These are phyloP conservation scores for Alternaria tenuissima DNA, from an alignment of 2,329 filamentous ascomycete genomes.

Conservation along the genomic window DNA sequence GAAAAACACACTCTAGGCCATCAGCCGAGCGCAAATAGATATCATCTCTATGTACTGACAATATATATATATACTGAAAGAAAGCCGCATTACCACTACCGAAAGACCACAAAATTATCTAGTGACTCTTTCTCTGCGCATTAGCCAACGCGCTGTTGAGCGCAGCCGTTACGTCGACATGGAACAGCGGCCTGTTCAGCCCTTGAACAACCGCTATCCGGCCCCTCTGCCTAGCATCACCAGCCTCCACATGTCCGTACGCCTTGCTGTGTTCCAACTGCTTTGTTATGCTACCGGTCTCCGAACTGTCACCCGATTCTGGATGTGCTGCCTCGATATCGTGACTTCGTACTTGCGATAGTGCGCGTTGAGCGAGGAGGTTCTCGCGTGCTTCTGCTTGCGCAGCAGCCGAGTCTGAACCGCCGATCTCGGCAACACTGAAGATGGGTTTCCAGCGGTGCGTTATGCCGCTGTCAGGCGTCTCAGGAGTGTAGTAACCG, in stretches of 20 bases:
- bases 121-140: slow-evolving; percentile 57
- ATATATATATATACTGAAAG: slow-evolving; percentile 3
- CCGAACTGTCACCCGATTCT: slow-evolving; percentile 24
- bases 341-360: slow-evolving; percentile 60
- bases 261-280: slow-evolving; percentile 43
- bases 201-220: slow-evolving; percentile 74
- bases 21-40: slow-evolving; percentile 2
- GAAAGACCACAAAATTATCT: not conserved
- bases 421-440: slow-evolving; percentile 88
- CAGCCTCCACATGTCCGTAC: slow-evolving; percentile 31
- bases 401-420: slow-evolving; percentile 74
- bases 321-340: slow-evolving; percentile 30
- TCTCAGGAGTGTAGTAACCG: slow-evolving; percentile 73
- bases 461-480: slow-evolving; percentile 61
- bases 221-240: slow-evolving; percentile 47
- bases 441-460: slow-evolving; percentile 91
- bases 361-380: slow-evolving; percentile 47
- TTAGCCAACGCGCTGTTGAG: slow-evolving; percentile 88
- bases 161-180: slow-evolving; percentile 91
- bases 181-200: slow-evolving; percentile 90
- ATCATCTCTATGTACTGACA: slow-evolving; percentile 2
- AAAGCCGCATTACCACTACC: not conserved
- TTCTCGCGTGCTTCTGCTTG: slow-evolving; percentile 73
- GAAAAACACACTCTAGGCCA: slow-evolving; percentile 1
- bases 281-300: slow-evolving; percentile 44